Evolutionary conservation across 192 early-diverging fungal species (phyloP).

Genomic region (Coemansia sp.): DNA sequence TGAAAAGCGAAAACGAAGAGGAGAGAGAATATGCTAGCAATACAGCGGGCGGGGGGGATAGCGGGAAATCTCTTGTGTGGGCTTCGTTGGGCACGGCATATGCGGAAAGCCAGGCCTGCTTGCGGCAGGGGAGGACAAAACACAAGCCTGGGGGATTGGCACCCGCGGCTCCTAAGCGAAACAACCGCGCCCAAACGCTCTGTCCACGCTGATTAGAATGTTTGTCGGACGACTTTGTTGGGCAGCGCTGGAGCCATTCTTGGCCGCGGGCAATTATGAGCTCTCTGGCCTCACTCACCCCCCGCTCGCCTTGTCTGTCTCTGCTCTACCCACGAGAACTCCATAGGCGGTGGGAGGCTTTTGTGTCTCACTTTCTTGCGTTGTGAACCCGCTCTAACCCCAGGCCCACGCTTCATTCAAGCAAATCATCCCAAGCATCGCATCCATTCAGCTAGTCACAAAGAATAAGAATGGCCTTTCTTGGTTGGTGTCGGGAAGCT

Average conservation of each 20-base stretch:
- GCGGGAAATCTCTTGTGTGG: neutral
- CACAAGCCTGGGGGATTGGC: slow-evolving; percentile 2
- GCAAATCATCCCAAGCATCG: neutral
- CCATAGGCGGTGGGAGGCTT: neutral
- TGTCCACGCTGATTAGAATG: neutral
- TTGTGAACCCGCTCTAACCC: neutral
- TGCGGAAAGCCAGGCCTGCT: neutral
- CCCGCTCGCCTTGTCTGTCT: neutral
- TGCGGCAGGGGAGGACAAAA: neutral
- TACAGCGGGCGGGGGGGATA: neutral
- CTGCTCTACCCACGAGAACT: neutral
- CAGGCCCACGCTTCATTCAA: neutral
- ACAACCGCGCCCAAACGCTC: neutral
- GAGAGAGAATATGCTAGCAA: neutral
- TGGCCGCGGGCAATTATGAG: neutral
- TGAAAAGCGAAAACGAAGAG: neutral
- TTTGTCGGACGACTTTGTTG: neutral
- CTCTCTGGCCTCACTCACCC: no score
- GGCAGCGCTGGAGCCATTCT: neutral
- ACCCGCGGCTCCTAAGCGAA: neutral
- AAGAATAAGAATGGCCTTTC: neutral
- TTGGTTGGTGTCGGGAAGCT: neutral
- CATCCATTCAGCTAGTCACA: neutral
- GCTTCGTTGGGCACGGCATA: neutral
- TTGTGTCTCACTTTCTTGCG: neutral